These are phyloP conservation scores for Ceratobasidium sp. DNA, from an alignment of 1,284 basidiomycete genomes.

Conservation along the genomic window DNA sequence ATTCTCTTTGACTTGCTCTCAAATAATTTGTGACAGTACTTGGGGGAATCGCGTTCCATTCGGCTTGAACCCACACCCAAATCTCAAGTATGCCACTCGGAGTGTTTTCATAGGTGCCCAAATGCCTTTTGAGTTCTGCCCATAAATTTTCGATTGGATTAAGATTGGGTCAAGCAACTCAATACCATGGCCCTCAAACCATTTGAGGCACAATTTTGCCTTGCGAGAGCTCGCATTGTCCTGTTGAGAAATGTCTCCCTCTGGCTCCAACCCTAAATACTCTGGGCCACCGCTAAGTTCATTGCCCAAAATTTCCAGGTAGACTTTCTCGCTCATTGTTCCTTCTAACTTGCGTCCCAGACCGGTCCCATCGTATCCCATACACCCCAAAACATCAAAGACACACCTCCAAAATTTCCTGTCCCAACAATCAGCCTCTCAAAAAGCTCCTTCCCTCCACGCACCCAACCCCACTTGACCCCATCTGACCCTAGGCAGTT, in stretches of 20 bases:
- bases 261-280: slow-evolving; percentile 9
- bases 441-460: not conserved
- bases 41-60: slow-evolving; percentile 10
- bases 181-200: slow-evolving; percentile 33
- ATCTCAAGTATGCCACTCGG: slow-evolving; percentile 23
- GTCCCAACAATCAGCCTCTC: not conserved
- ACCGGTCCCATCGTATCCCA: not conserved
- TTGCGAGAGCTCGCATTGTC: slow-evolving; percentile 36
- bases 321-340: not conserved
- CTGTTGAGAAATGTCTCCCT: slow-evolving; percentile 34
- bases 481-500: slow-evolving; percentile 24
- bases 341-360: not conserved
- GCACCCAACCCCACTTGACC: slow-evolving; percentile 2
- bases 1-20: slow-evolving; percentile 35
- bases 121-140: too few species aligned
- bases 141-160: slow-evolving; percentile 39
- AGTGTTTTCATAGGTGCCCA: slow-evolving; percentile 3
- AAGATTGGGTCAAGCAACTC: slow-evolving; percentile 35
- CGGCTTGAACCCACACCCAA: slow-evolving; percentile 12
- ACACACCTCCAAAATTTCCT: slow-evolving; percentile 14
- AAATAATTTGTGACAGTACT: slow-evolving; percentile 14
- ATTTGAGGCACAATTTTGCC: too few species aligned
- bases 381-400: too few species aligned
- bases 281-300: too few species aligned
- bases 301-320: slow-evolving; percentile 3